Base-by-base conservation (phyloP, 2,329 filamentous ascomycete species). In the Arthroderma sp. region DNA sequence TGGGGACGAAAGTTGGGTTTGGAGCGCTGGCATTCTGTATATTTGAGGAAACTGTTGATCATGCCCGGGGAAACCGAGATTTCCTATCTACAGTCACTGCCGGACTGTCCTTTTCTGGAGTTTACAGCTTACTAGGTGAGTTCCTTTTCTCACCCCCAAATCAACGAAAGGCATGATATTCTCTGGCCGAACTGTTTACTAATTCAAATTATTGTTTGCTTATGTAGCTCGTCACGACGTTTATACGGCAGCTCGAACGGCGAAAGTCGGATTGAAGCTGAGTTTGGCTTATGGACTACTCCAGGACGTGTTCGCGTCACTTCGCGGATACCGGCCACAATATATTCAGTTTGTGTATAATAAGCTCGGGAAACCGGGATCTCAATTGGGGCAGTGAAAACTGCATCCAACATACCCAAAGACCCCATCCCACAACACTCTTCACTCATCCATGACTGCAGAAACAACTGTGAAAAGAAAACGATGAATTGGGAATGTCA, bases 41-140 rank as follows among this genome's bases (percentile, higher is more conserved):
- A 5, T 81, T 93, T 53, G 93, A 97, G 74, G 87, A 91, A 70
- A 84, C 87, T 57, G 84, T 95, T 54, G 91, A 96, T 73, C 78
- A 84, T 77, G 78, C 72, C 25, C 69, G 71, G 19, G 77, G 78
- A 23, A 74, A 76, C 57, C 82, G 83, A 69, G 91, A 97, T 71
- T 84, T 90, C 66, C 68, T 88, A 65, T 91, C 86, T 62, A 95
- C 88, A 0, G 82, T 89, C 4, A 78, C 91, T 58, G 90, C 93
- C 25, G 91, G 88, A 51, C 75, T 95, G 69, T 86, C 87, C 0
- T 85, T 93, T 37, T 88, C 91, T 0, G 91, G 91, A 1, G 79
- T 84, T 7, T 96, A 95, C 77, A 95, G 90, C 68, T 75, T 90
- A 59, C 86, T 87, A 81, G 87, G 89, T 91, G 78, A 68, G 85